Evolutionary conservation across 164 flowering plant genomes (phyloP).

Genomic region (Taxillus chinensis): DNA sequence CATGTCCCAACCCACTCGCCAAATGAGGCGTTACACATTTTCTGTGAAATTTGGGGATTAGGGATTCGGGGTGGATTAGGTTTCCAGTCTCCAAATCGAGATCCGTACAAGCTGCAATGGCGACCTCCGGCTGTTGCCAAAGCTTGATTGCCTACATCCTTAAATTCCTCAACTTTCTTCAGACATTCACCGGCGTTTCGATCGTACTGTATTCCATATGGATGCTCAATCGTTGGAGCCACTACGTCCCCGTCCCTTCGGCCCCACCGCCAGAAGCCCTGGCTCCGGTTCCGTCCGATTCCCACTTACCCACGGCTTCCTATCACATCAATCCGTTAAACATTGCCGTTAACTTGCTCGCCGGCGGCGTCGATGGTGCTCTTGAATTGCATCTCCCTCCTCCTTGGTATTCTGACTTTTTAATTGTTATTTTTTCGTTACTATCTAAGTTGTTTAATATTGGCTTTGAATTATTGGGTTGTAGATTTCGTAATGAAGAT

Average conservation of each 20-base stretch:
- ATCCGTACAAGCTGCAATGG: constrained; percentile 14
- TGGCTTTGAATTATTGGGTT: too few relatives aligned
- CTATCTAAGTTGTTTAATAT: too few relatives aligned
- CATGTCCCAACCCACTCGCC: too few relatives aligned
- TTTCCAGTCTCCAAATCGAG: too few relatives aligned
- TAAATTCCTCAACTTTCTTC: constrained; percentile 60
- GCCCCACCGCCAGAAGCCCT: constrained; percentile 25
- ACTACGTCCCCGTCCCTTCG: constrained; percentile 19
- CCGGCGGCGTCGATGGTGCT: constrained; percentile 23
- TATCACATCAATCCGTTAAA: constrained; percentile 9
- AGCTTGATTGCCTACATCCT: constrained; percentile 39
- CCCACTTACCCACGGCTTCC: constrained; percentile 5
- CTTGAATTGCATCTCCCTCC: constrained; percentile 31
- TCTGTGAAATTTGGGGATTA: too few relatives aligned
- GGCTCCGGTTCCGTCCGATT: constrained; percentile 6
- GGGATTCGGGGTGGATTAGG: too few relatives aligned
- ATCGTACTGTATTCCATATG: constrained; percentile 56
- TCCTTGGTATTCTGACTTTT: constrained; percentile 42
- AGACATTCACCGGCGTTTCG: constrained; percentile 52
- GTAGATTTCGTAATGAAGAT: too few relatives aligned
- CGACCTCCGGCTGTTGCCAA: constrained; percentile 32
- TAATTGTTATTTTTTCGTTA: background rate
- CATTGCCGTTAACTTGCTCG: constrained; percentile 17
- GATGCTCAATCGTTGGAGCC: constrained; percentile 64
- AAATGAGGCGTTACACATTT: too few relatives aligned